phyloP scores from a whole-genome alignment of 805 yeast genomes.

The Wickerhamiella sorbophila region DNA sequence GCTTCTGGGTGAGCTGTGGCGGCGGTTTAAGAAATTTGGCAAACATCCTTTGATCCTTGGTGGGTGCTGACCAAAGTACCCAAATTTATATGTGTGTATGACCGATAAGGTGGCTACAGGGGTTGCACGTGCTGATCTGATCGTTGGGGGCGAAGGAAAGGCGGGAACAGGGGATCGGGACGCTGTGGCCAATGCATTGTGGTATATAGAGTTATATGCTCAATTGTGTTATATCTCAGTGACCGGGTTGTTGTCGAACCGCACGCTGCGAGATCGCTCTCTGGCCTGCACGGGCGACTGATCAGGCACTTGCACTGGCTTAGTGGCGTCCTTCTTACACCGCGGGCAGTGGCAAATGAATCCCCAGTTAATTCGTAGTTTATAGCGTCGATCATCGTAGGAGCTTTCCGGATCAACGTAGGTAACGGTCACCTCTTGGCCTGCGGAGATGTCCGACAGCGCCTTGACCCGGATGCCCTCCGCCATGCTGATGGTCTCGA shows the following conservation, averaged over 20 bases:
- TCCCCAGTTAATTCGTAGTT: conserved; percentile 64
- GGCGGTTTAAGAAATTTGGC: conserved; percentile 8
- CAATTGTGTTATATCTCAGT: too few relatives aligned
- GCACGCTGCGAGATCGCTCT: conserved; percentile 16
- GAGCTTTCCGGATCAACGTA: conserved; percentile 57
- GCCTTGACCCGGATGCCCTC: conserved; percentile 51
- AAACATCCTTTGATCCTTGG: conserved; percentile 6
- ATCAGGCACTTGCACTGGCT: conserved; percentile 4
- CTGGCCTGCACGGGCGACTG: conserved; percentile 6
- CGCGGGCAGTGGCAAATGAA: conserved; percentile 54
- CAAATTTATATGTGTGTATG: too few relatives aligned
- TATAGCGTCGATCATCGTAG: conserved; percentile 47
- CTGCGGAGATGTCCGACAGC: conserved; percentile 38
- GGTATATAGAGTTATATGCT: too few relatives aligned
- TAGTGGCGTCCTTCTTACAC: conserved; percentile 34
- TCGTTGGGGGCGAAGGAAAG: too few relatives aligned
- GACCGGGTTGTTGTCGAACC: conserved; percentile 15
- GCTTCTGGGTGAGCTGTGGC: conserved; percentile 21
- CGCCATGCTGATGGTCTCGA: conserved; percentile 8
- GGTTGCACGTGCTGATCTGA: too few relatives aligned
- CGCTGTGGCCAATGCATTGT: too few relatives aligned
- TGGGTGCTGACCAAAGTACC: too few relatives aligned
- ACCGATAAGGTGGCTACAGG: too few relatives aligned
- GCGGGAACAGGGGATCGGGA: too few relatives aligned
- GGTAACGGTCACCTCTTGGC: conserved; percentile 55